phyloP scores from a whole-genome alignment of 2,329 filamentous ascomycete species.

The Phaeosphaeria sp. region DNA sequence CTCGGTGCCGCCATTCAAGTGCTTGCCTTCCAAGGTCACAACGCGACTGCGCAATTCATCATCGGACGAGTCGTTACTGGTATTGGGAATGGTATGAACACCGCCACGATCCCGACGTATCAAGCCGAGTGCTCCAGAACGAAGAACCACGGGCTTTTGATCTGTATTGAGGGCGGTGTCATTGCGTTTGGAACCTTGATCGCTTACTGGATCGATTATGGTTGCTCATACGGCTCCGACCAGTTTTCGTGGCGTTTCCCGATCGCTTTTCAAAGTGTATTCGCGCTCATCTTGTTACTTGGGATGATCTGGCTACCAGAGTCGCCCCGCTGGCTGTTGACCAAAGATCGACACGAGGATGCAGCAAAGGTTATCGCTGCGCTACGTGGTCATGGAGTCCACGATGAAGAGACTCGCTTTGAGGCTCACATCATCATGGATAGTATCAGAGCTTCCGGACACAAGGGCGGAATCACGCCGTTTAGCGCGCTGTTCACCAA shows the following conservation, averaged over 20 bases:
- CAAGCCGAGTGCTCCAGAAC: conserved; percentile 62
- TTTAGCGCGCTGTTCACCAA: conserved; percentile 64
- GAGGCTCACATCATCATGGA: conserved; percentile 74
- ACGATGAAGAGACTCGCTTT: conserved; percentile 63
- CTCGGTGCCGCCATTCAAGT: conserved; percentile 52
- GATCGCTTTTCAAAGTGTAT: conserved; percentile 60
- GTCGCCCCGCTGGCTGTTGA: conserved; percentile 69
- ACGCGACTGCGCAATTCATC: conserved; percentile 58
- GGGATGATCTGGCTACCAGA: conserved; percentile 70
- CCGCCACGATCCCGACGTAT: conserved; percentile 61
- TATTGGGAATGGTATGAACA: conserved; percentile 64
- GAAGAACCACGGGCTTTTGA: conserved; percentile 65
- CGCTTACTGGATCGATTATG: conserved; percentile 56
- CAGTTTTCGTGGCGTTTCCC: conserved; percentile 58
- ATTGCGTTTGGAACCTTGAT: conserved; percentile 60
- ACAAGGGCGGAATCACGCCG: conserved; percentile 49
- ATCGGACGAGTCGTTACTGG: conserved; percentile 61
- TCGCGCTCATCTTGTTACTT: conserved; percentile 57
- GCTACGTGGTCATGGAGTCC: conserved; percentile 55
- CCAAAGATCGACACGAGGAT: conserved; percentile 68
- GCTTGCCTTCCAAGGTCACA: conserved; percentile 38
- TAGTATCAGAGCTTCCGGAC: conserved; percentile 50
- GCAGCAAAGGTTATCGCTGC: conserved; percentile 62
- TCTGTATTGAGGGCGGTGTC: conserved; percentile 64
- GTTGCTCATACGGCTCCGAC: conserved; percentile 38